Base-by-base conservation (phyloP, 2,329 filamentous ascomycete genomes). In the Talaromyces funiculosus region DNA sequence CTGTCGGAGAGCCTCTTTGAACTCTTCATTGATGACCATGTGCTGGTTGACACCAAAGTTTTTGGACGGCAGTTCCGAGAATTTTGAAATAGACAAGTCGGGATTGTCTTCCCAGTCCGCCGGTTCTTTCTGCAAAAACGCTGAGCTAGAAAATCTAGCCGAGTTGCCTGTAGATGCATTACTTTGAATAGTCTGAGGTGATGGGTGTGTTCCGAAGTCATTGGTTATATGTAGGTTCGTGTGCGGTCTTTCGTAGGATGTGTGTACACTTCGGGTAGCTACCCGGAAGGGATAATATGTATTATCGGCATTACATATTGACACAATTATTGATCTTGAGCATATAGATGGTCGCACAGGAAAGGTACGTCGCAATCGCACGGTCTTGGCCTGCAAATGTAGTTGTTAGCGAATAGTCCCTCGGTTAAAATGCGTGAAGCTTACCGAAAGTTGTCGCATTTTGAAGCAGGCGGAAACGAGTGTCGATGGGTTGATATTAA, bases 21-120 rank as follows among this genome's bases (percentile, higher is more conserved):
- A 94, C 73, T 97, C 92, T 71, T 91, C 87, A 72, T 97, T 95
- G 71, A 97, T 95, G 62, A 91, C 82, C 81, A 97, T 96, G 76
- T 97, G 90, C 75, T 99, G 94, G 68, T 99, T 99, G 67, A 92
- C 87, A 16, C 94, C 94, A 67, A 97, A 97, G 67, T 90, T 87
- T 63, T 84, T 83, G 66, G 89, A 87, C 2, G 90, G 90, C 22
- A 94, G 81, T 70, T 93, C 83, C 31, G 86, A 86, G 77, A 93
- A 93, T 63, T 85, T 83, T 53, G 85, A 85, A 67, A 92, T 89
- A 64, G 85, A 81, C 63, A 86, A 84, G 65, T 90, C 83, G 14
- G 86, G 84, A 65, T 90, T 85, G 60, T 90, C 86, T 69, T 94
- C 90, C 90, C 90, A 93, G 68, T 87, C 85, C 16, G 77, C 69